Evolutionary conservation across 306 rosid species (phyloP), one percentile per base, ranked within the genome.

Genomic region (Quercus suber): DNA sequence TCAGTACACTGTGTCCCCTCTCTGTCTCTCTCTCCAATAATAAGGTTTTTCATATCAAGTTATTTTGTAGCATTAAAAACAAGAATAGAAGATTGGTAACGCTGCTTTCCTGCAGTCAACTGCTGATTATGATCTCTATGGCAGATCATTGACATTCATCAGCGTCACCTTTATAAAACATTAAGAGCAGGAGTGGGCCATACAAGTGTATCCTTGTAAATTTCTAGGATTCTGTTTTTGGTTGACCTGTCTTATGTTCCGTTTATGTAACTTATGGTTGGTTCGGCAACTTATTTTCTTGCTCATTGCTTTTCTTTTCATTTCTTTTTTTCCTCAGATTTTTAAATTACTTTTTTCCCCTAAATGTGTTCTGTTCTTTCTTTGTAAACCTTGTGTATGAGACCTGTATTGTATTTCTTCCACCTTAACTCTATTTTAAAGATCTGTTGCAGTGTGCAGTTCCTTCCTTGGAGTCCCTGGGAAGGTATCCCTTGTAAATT

Each of bases 381-480:
- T 30, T 43, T 74, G n/a, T 60, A 73, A 64, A 21, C 55, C 73
- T 70, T 35, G n/a, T 63, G 55, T 37, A 74, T 76, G 78, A 49
- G 69, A 77, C 49, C 64, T 76, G 64, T 35, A 3, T 51, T 69
- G 41, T 20, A 18, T 56, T 27, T 80, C 53, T 78, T 28, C 80
- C 77, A 78, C 85, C 94, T 90, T 90, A 78, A 92, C 93, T 67
- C 28, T 76, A 31, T 19, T 76, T 41, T 75, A 56, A 76, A 94
- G 98, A 92, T 94, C 5, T 94, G 98, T 76, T 88, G 93, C 86
- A 87, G 92, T 4, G 93, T 86, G 52, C 93, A 94, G 75, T 94
- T 94, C 82, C 98, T 94, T 92, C 94, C 98, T 79, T 94, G 98
- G 97, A 88, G 86, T 88, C 89, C 97, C 56, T 94, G 97, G 93